These are phyloP conservation scores for Suillus luteus DNA, from an alignment of 768 basidiomycete species.

Conservation along the genomic window DNA sequence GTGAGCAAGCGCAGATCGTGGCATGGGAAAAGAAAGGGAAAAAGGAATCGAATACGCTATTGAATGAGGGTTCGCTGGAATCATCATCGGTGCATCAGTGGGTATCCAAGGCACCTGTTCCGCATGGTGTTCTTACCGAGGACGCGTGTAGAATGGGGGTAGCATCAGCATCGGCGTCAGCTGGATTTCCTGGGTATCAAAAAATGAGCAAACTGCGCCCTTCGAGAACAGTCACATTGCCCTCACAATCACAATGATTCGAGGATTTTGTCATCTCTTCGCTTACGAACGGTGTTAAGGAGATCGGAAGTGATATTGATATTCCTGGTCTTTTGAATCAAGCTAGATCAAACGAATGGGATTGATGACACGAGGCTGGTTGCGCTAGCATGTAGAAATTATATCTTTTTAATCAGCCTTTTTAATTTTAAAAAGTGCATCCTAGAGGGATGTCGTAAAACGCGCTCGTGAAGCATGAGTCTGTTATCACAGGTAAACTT, in stretches of 20 bases:
- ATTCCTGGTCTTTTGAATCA: neutral
- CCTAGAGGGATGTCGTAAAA: neutral
- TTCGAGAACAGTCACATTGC: neutral
- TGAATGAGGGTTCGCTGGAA: neutral
- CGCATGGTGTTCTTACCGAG: neutral
- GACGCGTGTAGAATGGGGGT: neutral
- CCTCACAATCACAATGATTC: neutral
- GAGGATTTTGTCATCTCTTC: slow-evolving; percentile 1
- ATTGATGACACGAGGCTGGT: neutral
- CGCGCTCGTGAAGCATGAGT: neutral
- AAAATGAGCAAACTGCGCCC: neutral
- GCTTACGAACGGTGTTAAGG: neutral
- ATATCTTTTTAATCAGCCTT: neutral
- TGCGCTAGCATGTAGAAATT: neutral
- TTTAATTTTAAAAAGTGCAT: neutral
- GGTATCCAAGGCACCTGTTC: slow-evolving; percentile 7
- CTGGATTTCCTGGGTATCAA: neutral
- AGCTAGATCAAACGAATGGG: neutral
- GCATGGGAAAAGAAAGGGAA: neutral
- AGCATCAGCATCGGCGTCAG: too few relatives aligned
- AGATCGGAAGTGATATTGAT: neutral
- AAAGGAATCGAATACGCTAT: neutral
- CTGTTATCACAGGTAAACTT: neutral
- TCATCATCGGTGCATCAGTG: too few relatives aligned
- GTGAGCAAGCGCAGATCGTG: slow-evolving; percentile 3